Conservation (phyloP, 352 stramenopile genomes). For the Phytophthora tentaculata region DNA sequence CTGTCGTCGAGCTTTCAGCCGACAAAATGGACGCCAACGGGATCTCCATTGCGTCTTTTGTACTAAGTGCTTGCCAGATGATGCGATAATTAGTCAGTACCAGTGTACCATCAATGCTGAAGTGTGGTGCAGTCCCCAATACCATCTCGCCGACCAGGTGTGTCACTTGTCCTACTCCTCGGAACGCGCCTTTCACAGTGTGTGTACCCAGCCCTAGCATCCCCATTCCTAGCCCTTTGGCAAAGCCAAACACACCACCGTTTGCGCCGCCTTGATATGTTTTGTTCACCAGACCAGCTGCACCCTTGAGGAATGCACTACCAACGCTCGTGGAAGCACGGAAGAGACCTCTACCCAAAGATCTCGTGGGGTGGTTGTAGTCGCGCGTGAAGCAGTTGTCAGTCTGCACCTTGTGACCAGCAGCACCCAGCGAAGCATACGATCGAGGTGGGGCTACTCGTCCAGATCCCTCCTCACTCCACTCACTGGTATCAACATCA, state of each 20-base stretch:
- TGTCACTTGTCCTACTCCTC: slow-evolving; percentile 86
- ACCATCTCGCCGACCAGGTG: slow-evolving; percentile 90
- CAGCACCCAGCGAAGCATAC: slow-evolving; percentile 80
- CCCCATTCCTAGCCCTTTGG: slow-evolving; percentile 86
- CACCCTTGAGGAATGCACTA: slow-evolving; percentile 85
- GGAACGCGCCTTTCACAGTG: slow-evolving; percentile 87
- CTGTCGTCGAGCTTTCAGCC: slow-evolving; percentile 83
- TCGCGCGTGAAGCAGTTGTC: slow-evolving; percentile 88
- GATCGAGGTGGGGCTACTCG: slow-evolving; percentile 58
- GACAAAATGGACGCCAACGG: slow-evolving; percentile 77
- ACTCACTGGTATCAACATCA: slow-evolving; percentile 42
- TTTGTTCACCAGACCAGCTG: slow-evolving; percentile 82
- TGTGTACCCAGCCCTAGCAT: slow-evolving; percentile 87
- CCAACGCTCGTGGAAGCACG: slow-evolving; percentile 87
- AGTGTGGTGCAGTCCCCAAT: slow-evolving; percentile 81
- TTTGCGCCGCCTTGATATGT: slow-evolving; percentile 87
- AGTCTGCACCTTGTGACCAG: slow-evolving; percentile 86
- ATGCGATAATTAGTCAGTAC: slow-evolving; percentile 88
- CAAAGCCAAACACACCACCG: slow-evolving; percentile 88
- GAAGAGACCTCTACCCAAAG: slow-evolving; percentile 78
- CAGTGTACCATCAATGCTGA: slow-evolving; percentile 86
- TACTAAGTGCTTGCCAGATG: slow-evolving; percentile 85
- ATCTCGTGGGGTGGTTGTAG: slow-evolving; percentile 81
- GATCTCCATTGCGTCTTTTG: slow-evolving; percentile 84
- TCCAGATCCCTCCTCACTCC: slow-evolving; percentile 43